Percentiles rank a stretch among this genome's conserved stretches.
These are phyloP conservation scores for Didymella pinodella DNA, from an alignment of 2,329 filamentous ascomycete genomes.

Conservation along the genomic window DNA sequence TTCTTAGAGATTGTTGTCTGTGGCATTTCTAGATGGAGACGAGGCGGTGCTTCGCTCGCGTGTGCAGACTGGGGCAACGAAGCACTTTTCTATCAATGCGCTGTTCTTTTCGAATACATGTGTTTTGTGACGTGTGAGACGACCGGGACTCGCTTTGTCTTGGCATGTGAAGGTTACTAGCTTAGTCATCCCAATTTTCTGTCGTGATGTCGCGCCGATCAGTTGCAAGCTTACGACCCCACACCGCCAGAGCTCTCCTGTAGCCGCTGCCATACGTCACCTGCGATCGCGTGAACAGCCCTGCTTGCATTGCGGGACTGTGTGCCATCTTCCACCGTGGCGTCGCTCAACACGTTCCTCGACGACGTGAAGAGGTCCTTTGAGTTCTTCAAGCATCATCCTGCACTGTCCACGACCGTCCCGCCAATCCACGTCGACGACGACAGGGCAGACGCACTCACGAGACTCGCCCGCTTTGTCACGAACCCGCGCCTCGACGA, in stretches of 20 bases:
- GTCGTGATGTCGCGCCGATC: conserved; percentile 19
- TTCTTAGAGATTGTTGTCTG: not conserved
- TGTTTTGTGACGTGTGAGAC: not conserved
- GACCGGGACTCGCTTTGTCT: no score
- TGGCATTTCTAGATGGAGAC: conserved; percentile 20
- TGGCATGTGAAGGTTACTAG: not conserved
- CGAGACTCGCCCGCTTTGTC: conserved; percentile 33
- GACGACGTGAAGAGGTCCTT: conserved; percentile 50
- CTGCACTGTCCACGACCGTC: conserved; percentile 36
- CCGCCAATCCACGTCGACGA: conserved; percentile 24
- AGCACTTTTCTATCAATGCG: not conserved
- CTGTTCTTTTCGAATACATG: not conserved
- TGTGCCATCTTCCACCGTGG: conserved; percentile 42
- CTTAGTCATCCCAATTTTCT: conserved; percentile 14
- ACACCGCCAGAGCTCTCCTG: conserved; percentile 13
- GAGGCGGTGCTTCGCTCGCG: conserved; percentile 10
- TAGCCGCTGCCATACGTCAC: conserved; percentile 21
- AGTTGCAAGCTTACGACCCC: conserved; percentile 21
- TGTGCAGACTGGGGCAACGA: not conserved
- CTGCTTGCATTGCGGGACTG: conserved; percentile 23
- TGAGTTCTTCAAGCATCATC: conserved; percentile 45
- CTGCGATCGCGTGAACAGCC: conserved; percentile 21
- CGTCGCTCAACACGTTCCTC: conserved; percentile 44
- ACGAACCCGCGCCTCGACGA: conserved; percentile 45
- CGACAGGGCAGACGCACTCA: conserved; percentile 31